Conservation (phyloP, 2,329 filamentous ascomycete species). For the Thermothelomyces thermophilus region DNA sequence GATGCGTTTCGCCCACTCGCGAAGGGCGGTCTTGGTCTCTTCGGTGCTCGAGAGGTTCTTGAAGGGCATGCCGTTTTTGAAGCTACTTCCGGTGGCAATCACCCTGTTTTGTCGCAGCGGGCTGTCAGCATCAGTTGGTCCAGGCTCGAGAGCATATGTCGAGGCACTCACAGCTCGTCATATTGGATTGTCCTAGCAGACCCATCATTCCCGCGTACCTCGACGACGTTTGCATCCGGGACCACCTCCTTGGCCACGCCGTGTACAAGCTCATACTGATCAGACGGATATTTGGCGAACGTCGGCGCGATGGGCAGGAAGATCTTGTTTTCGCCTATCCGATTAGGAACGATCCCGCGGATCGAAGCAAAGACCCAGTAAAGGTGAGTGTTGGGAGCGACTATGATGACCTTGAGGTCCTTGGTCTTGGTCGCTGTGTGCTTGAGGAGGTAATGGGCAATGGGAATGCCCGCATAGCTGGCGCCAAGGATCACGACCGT, state of each 20-base stretch:
- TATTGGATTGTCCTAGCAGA: conserved; percentile 38
- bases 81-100: conserved; percentile 47
- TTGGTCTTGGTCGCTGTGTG: conserved; percentile 34
- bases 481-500: conserved; percentile 46
- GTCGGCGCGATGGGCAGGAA: conserved; percentile 43
- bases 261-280: conserved; percentile 46
- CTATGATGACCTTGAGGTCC: conserved; percentile 29
- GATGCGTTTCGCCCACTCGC: conserved; percentile 33
- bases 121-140: neutral
- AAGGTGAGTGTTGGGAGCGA: conserved; percentile 25
- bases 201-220: conserved; percentile 33
- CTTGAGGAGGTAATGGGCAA: conserved; percentile 46
- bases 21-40: conserved; percentile 36
- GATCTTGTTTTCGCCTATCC: conserved; percentile 33
- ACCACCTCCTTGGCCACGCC: conserved; percentile 43
- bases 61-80: conserved; percentile 41
- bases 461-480: conserved; percentile 39
- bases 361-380: conserved; percentile 25
- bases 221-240: conserved; percentile 36
- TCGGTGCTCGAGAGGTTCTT: conserved; percentile 40
- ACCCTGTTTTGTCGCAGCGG: conserved; percentile 29
- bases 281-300: conserved; percentile 42
- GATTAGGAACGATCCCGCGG: conserved; percentile 25
- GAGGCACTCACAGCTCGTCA: conserved; percentile 35
- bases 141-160: neutral